Percentiles rank a stretch among this genome's conserved stretches.
phyloP scores from a whole-genome alignment of 371 early-diverging fungal genomes.

The Saksenaea vasiformis region DNA sequence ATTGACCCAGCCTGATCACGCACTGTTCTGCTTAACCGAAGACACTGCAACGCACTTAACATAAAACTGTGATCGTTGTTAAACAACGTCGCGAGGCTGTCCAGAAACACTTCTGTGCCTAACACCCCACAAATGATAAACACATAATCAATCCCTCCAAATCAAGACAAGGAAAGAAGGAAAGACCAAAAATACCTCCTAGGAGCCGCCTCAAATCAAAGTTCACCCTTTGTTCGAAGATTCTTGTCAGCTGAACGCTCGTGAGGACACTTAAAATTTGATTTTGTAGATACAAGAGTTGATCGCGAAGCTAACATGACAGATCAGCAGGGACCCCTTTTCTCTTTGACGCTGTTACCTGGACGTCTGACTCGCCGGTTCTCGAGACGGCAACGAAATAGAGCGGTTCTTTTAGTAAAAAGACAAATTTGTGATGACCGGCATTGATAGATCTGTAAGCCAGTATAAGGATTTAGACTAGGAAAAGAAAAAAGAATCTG shows the following conservation, averaged over 20 bases:
- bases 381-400: conserved; percentile 84
- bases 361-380: conserved; percentile 80
- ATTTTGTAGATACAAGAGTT: conserved; percentile 79
- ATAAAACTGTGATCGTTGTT: conserved; percentile 73
- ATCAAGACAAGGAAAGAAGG: neutral
- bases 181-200: conserved; percentile 54
- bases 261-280: conserved; percentile 90
- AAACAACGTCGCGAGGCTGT: conserved; percentile 75
- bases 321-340: neutral
- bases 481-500: neutral
- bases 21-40: conserved; percentile 66
- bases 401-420: conserved; percentile 78
- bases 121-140: conserved; percentile 2
- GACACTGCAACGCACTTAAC: conserved; percentile 76
- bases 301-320: conserved; percentile 69
- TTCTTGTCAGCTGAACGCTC: conserved; percentile 75
- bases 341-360: conserved; percentile 44
- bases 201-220: conserved; percentile 88
- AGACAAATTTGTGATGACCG: conserved; percentile 81
- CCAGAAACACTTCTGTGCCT: conserved; percentile 88
- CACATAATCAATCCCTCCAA: neutral
- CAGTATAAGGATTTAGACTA: neutral
- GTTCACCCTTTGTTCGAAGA: conserved; percentile 86
- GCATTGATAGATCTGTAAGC: conserved; percentile 69
- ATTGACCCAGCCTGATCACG: conserved; percentile 68